Evolutionary conservation across 345 rosid genomes (phyloP).

Genomic region (Jatropha curcas): DNA sequence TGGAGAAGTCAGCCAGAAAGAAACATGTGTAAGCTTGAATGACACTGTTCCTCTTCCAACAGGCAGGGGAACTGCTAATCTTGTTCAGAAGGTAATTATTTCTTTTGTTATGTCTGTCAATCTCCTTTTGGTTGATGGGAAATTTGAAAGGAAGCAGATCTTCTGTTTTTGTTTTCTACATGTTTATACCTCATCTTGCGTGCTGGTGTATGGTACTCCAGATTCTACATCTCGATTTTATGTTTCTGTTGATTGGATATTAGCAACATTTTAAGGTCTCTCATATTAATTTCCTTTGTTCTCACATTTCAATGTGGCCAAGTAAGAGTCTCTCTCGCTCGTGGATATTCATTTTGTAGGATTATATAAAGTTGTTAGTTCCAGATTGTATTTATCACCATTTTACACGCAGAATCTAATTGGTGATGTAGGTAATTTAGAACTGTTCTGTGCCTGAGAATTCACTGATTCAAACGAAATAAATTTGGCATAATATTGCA

Average conservation of each 20-base stretch:
- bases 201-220: neutral
- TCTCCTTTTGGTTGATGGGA: neutral
- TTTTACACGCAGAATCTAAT: neutral
- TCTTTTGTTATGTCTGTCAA: neutral
- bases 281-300: neutral
- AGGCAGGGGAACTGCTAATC: conserved; percentile 68
- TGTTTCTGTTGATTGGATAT: neutral
- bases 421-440: neutral
- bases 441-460: neutral
- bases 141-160: neutral
- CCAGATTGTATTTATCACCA: neutral
- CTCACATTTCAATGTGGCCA: neutral
- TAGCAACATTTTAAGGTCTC: neutral
- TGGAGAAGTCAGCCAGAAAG: conserved; percentile 80
- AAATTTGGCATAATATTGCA: neutral
- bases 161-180: neutral
- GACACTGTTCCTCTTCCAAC: conserved; percentile 54
- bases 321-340: neutral
- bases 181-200: neutral
- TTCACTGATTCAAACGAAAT: neutral
- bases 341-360: neutral
- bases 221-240: neutral
- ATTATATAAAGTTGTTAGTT: neutral
- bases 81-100: conserved; percentile 71
- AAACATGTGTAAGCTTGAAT: conserved; percentile 69